Base-by-base conservation (phyloP, 768 basidiomycete genomes). In the Kwoniella pini region DNA sequence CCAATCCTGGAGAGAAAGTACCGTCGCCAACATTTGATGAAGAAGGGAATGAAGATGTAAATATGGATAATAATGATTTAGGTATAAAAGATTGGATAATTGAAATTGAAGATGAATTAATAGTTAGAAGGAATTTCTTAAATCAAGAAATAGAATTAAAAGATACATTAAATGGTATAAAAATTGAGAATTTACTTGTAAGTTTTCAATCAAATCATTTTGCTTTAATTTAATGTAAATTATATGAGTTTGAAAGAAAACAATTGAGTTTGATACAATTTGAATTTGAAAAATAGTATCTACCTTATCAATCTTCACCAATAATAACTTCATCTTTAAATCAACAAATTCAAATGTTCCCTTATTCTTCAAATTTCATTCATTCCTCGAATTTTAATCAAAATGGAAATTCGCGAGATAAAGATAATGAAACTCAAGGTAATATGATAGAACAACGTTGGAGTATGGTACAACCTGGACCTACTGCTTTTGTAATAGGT, bases 111-210 rank as follows among this genome's bases (percentile, higher is more conserved):
- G 54, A 46, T 36, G 71, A 63, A 12, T 6, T 74, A 31, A 61
- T 65, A 13, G 69, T 74, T 2, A 28, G 69, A 9, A 40, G 63
- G 10, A 50, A 56, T 44, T 74, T 69, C 67, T 53, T 74, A 10
- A 42, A 36, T 31, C 48, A 21, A 17, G 31, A 46, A 24, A 48
- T 33, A 27, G 51, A 19, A 9, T 42, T 12, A 13, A 57, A 21
- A 15, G 54, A 54, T 11, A 15, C 11, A n/a, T 26, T 26, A 24
- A 53, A 63, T 30, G 44, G 44, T 15, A 54, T 67, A 38, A 67
- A 62, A 36, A 56, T 69, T 12, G 70, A 72, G 49, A 61, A 68
- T 40, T 33, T 69, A 10, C 54, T 72, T 36, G 70, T 72, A 43
- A 51, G 67, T 57, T 5, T 12, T 27, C 1, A 3, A 36, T 36